Percentiles rank a stretch among this genome's conserved stretches.
Evolutionary conservation across 2,329 filamentous ascomycete genomes (phyloP).

Genomic region (Xylaria sp.): DNA sequence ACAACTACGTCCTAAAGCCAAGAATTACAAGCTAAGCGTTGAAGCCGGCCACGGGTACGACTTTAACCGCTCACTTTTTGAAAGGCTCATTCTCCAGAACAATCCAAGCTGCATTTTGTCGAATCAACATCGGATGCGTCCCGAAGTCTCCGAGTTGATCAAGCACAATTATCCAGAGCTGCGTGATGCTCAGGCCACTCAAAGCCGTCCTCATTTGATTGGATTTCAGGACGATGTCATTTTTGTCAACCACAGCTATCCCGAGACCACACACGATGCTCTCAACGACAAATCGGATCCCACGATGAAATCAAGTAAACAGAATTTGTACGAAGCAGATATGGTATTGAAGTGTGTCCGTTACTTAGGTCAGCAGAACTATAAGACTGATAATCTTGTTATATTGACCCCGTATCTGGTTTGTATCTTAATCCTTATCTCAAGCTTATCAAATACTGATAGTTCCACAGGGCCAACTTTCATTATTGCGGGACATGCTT

Average conservation of each 20-base stretch:
- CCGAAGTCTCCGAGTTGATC: slow-evolving; percentile 71
- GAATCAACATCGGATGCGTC: slow-evolving; percentile 75
- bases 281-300: slow-evolving; percentile 50
- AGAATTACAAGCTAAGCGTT: slow-evolving; percentile 67
- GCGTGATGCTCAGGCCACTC: slow-evolving; percentile 61
- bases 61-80: slow-evolving; percentile 75
- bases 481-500: slow-evolving; percentile 64
- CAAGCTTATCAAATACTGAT: neutral
- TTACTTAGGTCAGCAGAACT: slow-evolving; percentile 77
- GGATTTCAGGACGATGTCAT: slow-evolving; percentile 70
- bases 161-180: slow-evolving; percentile 71
- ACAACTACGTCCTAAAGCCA: slow-evolving; percentile 75
- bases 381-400: slow-evolving; percentile 71
- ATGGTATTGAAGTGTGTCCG: slow-evolving; percentile 70
- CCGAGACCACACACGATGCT: slow-evolving; percentile 55
- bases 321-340: slow-evolving; percentile 71
- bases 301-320: slow-evolving; percentile 64
- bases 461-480: slow-evolving; percentile 64
- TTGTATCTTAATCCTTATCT: neutral
- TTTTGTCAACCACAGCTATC: slow-evolving; percentile 71
- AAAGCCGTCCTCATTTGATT: slow-evolving; percentile 55
- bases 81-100: slow-evolving; percentile 69
- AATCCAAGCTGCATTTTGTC: slow-evolving; percentile 64
- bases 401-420: slow-evolving; percentile 75
- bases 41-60: slow-evolving; percentile 74